Evolutionary conservation across 2,329 filamentous ascomycete genomes (phyloP).

Genomic region (Mollisiaceae sp.): DNA sequence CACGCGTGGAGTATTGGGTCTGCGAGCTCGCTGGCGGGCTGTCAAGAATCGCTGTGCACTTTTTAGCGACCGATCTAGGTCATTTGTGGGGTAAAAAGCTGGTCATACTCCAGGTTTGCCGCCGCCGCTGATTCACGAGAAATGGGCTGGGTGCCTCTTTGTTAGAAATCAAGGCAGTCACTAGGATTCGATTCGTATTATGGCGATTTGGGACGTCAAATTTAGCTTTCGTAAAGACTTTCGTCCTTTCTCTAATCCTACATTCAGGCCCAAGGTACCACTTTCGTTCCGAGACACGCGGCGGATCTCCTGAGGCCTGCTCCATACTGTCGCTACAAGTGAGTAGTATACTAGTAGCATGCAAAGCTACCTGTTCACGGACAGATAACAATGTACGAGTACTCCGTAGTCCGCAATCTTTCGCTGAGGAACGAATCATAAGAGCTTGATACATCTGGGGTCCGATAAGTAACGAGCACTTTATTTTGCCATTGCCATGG

Average conservation of each 20-base stretch:
- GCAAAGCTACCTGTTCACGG: neutral
- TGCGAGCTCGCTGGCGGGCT: conserved; percentile 17
- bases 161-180: neutral
- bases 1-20: conserved; percentile 15
- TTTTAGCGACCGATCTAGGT: conserved; percentile 3
- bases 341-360: neutral
- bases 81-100: conserved; percentile 15
- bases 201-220: neutral
- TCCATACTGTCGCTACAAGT: neutral
- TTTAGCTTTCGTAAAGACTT: neutral
- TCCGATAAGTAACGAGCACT: neutral
- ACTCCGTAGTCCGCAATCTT: neutral
- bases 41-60: conserved; percentile 7
- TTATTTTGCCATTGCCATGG: neutral
- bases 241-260: neutral
- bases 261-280: neutral
- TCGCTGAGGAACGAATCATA: neutral
- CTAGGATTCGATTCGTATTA: neutral
- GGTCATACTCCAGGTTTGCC: conserved; percentile 7
- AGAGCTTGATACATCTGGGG: neutral
- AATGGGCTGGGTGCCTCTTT: neutral
- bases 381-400: neutral
- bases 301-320: neutral
- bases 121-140: conserved; percentile 2
- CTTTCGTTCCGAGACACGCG: conserved; percentile 2